Evolutionary conservation across 768 basidiomycete species (phyloP), one percentile per base, ranked within the genome.

Genomic region (Pleurotus platypus): DNA sequence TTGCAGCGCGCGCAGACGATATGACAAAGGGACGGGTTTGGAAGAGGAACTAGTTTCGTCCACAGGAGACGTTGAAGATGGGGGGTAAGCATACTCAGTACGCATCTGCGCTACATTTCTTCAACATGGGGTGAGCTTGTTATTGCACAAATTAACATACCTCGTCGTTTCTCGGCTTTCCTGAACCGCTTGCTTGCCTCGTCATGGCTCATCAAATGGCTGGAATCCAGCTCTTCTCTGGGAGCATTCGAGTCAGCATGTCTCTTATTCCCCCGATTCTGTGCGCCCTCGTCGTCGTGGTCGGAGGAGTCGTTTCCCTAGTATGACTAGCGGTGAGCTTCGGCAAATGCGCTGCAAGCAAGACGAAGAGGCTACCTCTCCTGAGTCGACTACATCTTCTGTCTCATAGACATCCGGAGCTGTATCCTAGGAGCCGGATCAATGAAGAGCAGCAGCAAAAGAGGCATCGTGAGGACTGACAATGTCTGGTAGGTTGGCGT

Each of bases 351-450:
- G 50, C 30, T 35, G 2, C 30, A 9, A 35, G 46, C 24, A 2
- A 46, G 24, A 72, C 81, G 57, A 67, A 87, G 89, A 60, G 78
- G 77, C 18, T 45, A 72, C 70, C 49, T 80, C 76, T 26, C 79
- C 67, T 13, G 78, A 69, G 12, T 80, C 85, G 64, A 86, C 79
- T 13, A 83, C 76, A 62, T 96, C 94, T 46, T 91, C 89, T 0
- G 94, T 96, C 68, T 96, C 94, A 66, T 96, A 96, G 45, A 96
- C 83, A 69, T 96, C 94, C 40, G 83, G 92, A 1, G 91, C 92
- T 11, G 90, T 91, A 72, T 94, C 93, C 93, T 96, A 64, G 30
- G 55, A 8, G 56, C 48, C 26, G 20, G 20, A 49, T 4, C 48
- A 20, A 2, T 54, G n/a, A 38, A 26, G 7, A 43, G 37, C 55